Percentiles rank a stretch among this genome's conserved stretches.
Conservation (phyloP, 257 asterid genomes). For the Paraleonurus japonicus region DNA sequence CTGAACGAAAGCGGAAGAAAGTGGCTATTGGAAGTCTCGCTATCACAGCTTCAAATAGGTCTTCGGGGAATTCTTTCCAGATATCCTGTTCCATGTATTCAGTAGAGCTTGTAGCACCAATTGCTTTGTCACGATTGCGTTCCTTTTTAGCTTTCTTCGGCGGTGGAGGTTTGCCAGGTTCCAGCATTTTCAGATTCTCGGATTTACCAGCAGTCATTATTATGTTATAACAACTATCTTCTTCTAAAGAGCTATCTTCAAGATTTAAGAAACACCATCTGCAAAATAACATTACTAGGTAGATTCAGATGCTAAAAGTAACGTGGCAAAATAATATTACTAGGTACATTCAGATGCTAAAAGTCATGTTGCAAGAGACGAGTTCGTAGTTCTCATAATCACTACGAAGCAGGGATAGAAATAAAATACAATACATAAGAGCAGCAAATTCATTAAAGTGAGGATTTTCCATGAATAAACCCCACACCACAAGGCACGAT, state of each 20-base stretch:
- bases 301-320: conserved; percentile 27
- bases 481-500: background rate
- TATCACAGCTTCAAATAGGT: conserved; percentile 82
- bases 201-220: conserved; percentile 78
- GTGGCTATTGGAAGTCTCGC: conserved; percentile 85
- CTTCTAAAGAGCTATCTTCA: conserved; percentile 50
- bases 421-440: background rate
- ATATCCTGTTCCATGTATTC: conserved; percentile 64
- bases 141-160: conserved; percentile 68
- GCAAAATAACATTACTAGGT: conserved; percentile 23
- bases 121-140: conserved; percentile 50
- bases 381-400: conserved; percentile 1
- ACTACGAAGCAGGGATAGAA: background rate
- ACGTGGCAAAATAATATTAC: conserved; percentile 8
- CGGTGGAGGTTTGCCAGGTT: conserved; percentile 83
- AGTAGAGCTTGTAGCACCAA: conserved; percentile 33
- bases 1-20: conserved; percentile 75
- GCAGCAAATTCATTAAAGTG: conserved; percentile 9
- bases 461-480: background rate
- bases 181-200: conserved; percentile 78
- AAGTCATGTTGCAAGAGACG: conserved; percentile 12
- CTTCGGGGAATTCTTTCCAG: conserved; percentile 96
- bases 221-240: conserved; percentile 57
- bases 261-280: conserved; percentile 66
- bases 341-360: conserved; percentile 28